These are phyloP conservation scores for Botrytis sinoallii DNA, from an alignment of 2,329 filamentous ascomycete genomes.

Conservation along the genomic window DNA sequence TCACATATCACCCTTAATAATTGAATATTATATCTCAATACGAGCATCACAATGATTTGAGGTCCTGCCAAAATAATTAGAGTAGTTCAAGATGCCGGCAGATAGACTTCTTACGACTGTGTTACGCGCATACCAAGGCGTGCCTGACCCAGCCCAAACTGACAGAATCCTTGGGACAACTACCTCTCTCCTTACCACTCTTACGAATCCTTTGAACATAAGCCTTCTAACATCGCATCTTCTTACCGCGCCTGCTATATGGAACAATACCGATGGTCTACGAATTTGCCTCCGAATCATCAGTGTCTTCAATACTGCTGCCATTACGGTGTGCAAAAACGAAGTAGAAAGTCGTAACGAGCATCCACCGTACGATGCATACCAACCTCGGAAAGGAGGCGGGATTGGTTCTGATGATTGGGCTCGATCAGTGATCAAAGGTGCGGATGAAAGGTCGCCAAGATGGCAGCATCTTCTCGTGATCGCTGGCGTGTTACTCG, in stretches of 20 bases:
- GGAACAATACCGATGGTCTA: slow-evolving; percentile 50
- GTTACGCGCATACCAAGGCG: slow-evolving; percentile 36
- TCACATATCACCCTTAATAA: not conserved
- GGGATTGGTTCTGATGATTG: slow-evolving; percentile 47
- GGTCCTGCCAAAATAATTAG: not conserved
- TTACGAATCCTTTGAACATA: slow-evolving; percentile 58
- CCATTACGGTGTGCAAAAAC: slow-evolving; percentile 39
- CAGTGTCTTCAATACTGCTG: slow-evolving; percentile 55
- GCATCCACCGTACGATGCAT: slow-evolving; percentile 36
- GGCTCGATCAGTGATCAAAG: slow-evolving; percentile 41
- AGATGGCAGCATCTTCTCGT: slow-evolving; percentile 66
- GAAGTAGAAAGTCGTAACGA: slow-evolving; percentile 29
- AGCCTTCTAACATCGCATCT: slow-evolving; percentile 56
- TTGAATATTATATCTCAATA: not conserved
- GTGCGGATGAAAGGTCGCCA: slow-evolving; percentile 54
- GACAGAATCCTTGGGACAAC: slow-evolving; percentile 47
- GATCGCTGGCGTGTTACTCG: slow-evolving; percentile 58
- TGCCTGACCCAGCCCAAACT: slow-evolving; percentile 29
- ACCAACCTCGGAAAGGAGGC: slow-evolving; percentile 44
- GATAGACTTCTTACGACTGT: slow-evolving; percentile 38
- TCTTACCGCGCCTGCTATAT: slow-evolving; percentile 57
- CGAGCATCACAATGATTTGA: not conserved
- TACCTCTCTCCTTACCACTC: slow-evolving; percentile 52
- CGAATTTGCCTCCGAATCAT: slow-evolving; percentile 51
- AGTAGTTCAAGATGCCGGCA: slow-evolving; percentile 29